Evolutionary conservation across 1,139 yeast genomes (phyloP).

Genomic region (Saccharomyces uvarum): DNA sequence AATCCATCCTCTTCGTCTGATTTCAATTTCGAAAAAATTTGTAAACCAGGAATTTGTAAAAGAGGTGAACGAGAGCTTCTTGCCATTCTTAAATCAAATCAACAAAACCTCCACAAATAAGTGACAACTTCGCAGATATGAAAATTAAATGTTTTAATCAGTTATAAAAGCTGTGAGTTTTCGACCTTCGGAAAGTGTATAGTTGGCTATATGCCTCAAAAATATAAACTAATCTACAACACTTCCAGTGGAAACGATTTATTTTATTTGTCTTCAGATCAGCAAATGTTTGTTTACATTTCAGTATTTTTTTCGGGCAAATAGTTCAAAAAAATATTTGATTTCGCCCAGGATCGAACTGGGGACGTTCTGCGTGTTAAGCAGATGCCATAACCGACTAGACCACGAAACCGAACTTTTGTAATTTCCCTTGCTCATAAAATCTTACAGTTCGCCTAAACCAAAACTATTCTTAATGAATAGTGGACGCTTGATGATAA

Average conservation of each 20-base stretch:
- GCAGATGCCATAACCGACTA: slow-evolving; percentile 99
- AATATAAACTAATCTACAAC: too few relatives aligned
- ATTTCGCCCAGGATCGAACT: slow-evolving; percentile 99
- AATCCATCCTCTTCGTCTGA: neutral
- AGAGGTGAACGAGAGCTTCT: slow-evolving; percentile 1
- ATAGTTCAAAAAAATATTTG: slow-evolving; percentile 35
- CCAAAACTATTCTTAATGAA: too few relatives aligned
- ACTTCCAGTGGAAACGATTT: too few relatives aligned
- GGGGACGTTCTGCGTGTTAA: slow-evolving; percentile 99
- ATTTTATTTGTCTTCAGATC: neutral
- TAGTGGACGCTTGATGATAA: too few relatives aligned
- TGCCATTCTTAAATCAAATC: neutral
- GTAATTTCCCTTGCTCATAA: too few relatives aligned
- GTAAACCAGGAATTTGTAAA: slow-evolving; percentile 11
- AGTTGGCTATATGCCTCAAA: neutral
- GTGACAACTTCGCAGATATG: neutral
- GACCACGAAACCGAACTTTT: slow-evolving; percentile 64
- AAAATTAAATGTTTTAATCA: neutral
- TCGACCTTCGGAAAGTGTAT: neutral
- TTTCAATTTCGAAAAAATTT: slow-evolving; percentile 8
- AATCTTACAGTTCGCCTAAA: too few relatives aligned
- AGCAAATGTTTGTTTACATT: neutral
- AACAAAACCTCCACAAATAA: neutral
- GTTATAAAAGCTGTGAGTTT: neutral
- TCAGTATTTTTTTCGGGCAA: neutral